Conservation (phyloP, 257 asterid species). For the Capsicum pubescens region DNA sequence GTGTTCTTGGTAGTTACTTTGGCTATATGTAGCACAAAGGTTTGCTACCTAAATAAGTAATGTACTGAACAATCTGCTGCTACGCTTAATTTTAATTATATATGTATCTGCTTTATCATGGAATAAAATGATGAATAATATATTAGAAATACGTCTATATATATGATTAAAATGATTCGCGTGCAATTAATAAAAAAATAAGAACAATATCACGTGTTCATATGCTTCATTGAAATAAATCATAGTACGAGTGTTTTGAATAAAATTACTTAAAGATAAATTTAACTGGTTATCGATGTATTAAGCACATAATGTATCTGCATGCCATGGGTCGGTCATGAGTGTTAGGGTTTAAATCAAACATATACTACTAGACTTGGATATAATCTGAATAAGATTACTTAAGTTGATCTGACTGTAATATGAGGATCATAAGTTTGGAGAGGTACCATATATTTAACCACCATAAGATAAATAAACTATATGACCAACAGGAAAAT, state of each 20-base stretch:
- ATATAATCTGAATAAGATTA: not conserved
- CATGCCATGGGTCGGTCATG: not conserved
- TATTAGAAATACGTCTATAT: not conserved
- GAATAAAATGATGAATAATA: not conserved
- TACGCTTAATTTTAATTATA: not conserved
- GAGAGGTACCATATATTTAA: not conserved
- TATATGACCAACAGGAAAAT: not conserved
- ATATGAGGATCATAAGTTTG: not conserved
- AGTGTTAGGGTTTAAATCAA: not conserved
- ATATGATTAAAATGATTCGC: not conserved
- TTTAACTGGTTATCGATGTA: not conserved
- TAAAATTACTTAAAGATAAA: not conserved
- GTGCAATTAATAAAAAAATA: not conserved
- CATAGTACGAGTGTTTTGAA: fast-evolving
- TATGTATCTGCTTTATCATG: not conserved
- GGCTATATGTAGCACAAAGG: not conserved
- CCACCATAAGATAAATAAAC: not conserved
- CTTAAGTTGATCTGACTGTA: not conserved
- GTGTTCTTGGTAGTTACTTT: not conserved
- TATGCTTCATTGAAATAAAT: not conserved
- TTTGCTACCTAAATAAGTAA: constrained; percentile 20
- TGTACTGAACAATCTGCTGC: not conserved
- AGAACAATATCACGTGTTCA: not conserved
- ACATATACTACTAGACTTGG: not conserved
- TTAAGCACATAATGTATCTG: not conserved